Conservation (phyloP, 441 rosid genomes). For the Euphorbia schlechtendalii region DNA sequence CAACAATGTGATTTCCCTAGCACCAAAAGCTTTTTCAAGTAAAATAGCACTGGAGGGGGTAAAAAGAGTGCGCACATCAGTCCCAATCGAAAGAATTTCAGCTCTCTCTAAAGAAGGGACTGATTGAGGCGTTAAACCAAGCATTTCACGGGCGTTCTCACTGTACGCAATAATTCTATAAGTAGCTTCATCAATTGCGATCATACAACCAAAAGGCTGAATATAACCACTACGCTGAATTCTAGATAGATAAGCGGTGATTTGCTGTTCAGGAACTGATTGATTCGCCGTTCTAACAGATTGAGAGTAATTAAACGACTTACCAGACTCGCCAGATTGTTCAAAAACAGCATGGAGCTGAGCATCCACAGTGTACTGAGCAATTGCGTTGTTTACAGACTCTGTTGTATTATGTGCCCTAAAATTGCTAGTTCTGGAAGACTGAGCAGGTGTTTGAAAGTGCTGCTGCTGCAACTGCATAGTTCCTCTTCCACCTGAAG, state of each 20-base stretch:
- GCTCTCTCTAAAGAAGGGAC: slow-evolving; percentile 72
- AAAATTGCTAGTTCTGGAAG: slow-evolving; percentile 43
- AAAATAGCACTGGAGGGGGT: slow-evolving; percentile 45
- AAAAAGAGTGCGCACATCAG: slow-evolving; percentile 69
- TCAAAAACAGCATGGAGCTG: slow-evolving; percentile 91
- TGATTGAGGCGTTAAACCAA: slow-evolving; percentile 65
- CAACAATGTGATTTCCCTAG: slow-evolving; percentile 72
- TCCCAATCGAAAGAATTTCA: slow-evolving; percentile 58
- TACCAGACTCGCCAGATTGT: slow-evolving; percentile 82
- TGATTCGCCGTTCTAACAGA: slow-evolving; percentile 57
- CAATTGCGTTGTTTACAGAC: slow-evolving; percentile 76
- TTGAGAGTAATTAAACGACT: slow-evolving; percentile 81
- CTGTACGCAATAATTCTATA: slow-evolving; percentile 66
- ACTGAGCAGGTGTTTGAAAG: slow-evolving; percentile 27
- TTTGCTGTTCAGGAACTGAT: slow-evolving; percentile 70
- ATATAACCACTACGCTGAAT: slow-evolving; percentile 86
- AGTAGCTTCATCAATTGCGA: slow-evolving; percentile 62
- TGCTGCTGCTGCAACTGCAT: slow-evolving; percentile 18
- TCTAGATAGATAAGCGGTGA: slow-evolving; percentile 68
- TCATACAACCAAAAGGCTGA: slow-evolving; percentile 89
- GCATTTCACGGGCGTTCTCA: slow-evolving; percentile 80
- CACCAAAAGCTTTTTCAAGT: slow-evolving; percentile 74
- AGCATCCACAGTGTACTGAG: slow-evolving; percentile 95
- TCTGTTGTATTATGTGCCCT: slow-evolving; percentile 28
- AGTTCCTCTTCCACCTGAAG: slow-evolving; percentile 30